Evolutionary conservation across 2,329 filamentous ascomycete genomes (phyloP), one percentile per base, ranked within the genome.

Genomic region (Apiospora saccharicola): DNA sequence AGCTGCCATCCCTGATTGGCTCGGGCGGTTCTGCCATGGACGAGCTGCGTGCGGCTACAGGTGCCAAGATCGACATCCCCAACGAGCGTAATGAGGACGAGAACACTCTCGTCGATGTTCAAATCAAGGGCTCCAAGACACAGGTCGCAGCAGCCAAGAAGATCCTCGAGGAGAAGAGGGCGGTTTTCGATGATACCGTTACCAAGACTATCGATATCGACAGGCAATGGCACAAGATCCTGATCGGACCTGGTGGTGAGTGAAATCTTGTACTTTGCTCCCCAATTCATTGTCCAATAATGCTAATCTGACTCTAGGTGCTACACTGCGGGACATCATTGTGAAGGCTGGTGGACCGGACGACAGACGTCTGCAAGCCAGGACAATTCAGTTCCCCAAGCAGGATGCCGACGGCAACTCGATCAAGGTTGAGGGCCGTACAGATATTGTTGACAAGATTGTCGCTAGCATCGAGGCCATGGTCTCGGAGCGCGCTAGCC

Each of bases 341-440:
- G 87, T 93, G 71, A 90, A 93, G 78, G 95, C 96, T 67, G 97
- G 96, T 74, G 97, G 96, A 13, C 95, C 95, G 49, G 93, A 95
- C 77, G 95, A 98, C 79, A 90, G 92, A 74, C 91, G 93, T 53
- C 92, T 93, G 74, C 90, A 96, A 77, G 94, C 95, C 70, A 93
- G 96, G 75, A 94, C 96, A 78, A 94, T 99, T 73, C 95, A 96
- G 81, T 98, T 99, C 87, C 96, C 96, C 72, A 95, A 95, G 81
- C 92, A 94, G 75, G 95, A 97, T 72, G 90, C 92, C 70, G 92
- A 93, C 73, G 94, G 93, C 64, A 94, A 93, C 79, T 89, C 89
- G 37, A 98, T 99, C 83, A 95, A 93, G 80, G 87, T 99, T 7
- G 95, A 98, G 83, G 96, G 96, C 43, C 92, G 93, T 68, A 91